These are phyloP conservation scores for Bryoerythrophyllum caledonicum DNA, from an alignment of 225 moss, liverwort and hornwort species.

Conservation along the genomic window DNA sequence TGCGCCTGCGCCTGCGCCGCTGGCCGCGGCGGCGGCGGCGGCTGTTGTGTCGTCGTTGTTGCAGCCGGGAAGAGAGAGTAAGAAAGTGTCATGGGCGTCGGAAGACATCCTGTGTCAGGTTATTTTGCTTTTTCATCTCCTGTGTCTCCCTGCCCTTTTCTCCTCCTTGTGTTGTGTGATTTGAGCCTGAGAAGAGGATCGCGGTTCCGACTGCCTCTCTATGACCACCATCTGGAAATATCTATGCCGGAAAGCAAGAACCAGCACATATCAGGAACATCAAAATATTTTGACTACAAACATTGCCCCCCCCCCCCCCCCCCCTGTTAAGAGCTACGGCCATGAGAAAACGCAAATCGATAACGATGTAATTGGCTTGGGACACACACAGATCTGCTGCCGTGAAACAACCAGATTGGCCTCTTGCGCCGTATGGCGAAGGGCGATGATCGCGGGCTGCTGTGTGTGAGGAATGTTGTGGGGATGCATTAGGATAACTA, in stretches of 20 bases:
- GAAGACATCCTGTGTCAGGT: slow-evolving; percentile 74
- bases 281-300: slow-evolving; percentile 28
- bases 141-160: neutral
- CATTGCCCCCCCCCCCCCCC: neutral
- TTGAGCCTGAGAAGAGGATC: no score
- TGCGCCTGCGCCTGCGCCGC: no score
- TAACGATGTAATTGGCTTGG: neutral
- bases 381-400: slow-evolving; percentile 28
- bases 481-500: slow-evolving; percentile 6
- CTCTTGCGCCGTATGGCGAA: slow-evolving; percentile 24
- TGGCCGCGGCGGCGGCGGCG: no score
- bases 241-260: slow-evolving; percentile 21
- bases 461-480: neutral
- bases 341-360: slow-evolving; percentile 34
- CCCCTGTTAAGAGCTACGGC: slow-evolving; percentile 31
- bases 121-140: slow-evolving; percentile 36
- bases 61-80: slow-evolving; percentile 53
- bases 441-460: slow-evolving; percentile 36
- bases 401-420: slow-evolving; percentile 34
- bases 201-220: slow-evolving; percentile 1
- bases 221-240: slow-evolving; percentile 33
- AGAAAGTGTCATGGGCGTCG: slow-evolving; percentile 62
- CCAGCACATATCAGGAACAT: slow-evolving; percentile 31
- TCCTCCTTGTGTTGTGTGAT: slow-evolving; percentile 29
- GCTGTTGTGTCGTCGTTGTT: neutral